These are phyloP conservation scores for Herpetospermum pedunculosum DNA, from an alignment of 306 rosid genomes.

Conservation along the genomic window DNA sequence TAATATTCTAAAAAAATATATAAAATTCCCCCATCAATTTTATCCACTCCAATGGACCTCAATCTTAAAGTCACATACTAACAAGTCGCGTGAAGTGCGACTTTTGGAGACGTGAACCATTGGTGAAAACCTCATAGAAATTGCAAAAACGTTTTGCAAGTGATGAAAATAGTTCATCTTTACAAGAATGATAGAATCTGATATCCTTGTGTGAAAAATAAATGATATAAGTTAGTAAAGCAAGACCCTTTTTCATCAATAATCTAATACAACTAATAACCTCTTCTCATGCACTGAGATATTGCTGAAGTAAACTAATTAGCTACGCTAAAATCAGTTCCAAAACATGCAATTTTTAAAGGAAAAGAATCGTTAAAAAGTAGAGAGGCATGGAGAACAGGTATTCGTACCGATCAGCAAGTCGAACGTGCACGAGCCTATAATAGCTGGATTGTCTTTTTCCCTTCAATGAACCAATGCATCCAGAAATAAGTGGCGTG, in stretches of 20 bases:
- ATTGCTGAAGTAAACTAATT: neutral
- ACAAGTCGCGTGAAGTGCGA: no score
- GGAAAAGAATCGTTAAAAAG: neutral
- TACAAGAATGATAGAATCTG: neutral
- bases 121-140: no score
- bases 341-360: neutral
- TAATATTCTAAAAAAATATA: no score
- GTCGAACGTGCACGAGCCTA: neutral
- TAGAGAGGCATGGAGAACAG: neutral
- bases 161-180: no score
- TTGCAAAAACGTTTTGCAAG: no score
- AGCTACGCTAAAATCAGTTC: neutral
- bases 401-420: neutral
- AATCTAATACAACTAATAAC: neutral
- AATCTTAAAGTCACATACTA: no score
- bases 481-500: neutral
- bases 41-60: no score
- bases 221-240: neutral
- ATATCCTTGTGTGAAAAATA: neutral
- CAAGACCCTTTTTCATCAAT: neutral
- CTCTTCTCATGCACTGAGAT: neutral
- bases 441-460: neutral
- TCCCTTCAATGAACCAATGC: neutral
- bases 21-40: no score
- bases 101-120: no score